Conservation (phyloP, 345 rosid genomes). For the Xanthoceras sorbifolium region DNA sequence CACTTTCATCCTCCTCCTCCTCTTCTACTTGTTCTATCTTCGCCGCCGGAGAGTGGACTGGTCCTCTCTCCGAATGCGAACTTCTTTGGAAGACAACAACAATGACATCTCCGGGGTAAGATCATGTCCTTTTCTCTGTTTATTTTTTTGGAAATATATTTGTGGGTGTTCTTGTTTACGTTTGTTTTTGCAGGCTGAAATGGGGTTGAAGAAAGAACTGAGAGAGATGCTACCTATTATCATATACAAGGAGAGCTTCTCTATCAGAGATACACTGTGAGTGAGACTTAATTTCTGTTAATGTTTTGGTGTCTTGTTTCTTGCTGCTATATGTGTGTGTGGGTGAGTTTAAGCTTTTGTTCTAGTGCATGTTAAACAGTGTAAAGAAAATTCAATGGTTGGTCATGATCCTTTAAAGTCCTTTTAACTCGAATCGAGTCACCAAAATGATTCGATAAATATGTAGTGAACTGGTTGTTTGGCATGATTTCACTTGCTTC, state of each 20-base stretch:
- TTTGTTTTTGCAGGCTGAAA: slow-evolving; percentile 46
- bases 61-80: slow-evolving; percentile 65
- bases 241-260: slow-evolving; percentile 78
- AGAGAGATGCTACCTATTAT: slow-evolving; percentile 93
- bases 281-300: slow-evolving; percentile 27
- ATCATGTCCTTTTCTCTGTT: background rate
- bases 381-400: background rate
- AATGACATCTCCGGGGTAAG: slow-evolving; percentile 36
- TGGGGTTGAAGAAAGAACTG: slow-evolving; percentile 80
- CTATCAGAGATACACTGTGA: slow-evolving; percentile 72
- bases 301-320: background rate
- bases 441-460: background rate
- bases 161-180: background rate
- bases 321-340: background rate
- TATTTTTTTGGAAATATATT: background rate
- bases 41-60: slow-evolving; percentile 70
- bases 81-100: slow-evolving; percentile 26
- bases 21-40: slow-evolving; percentile 78
- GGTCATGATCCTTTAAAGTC: background rate
- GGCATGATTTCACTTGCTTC: background rate
- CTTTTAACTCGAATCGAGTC: background rate
- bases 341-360: background rate
- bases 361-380: background rate
- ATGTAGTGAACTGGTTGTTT: background rate
- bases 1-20: slow-evolving; percentile 66